Base-by-base conservation (phyloP, 352 stramenopile species). In the Globisporangium carolinianum region DNA sequence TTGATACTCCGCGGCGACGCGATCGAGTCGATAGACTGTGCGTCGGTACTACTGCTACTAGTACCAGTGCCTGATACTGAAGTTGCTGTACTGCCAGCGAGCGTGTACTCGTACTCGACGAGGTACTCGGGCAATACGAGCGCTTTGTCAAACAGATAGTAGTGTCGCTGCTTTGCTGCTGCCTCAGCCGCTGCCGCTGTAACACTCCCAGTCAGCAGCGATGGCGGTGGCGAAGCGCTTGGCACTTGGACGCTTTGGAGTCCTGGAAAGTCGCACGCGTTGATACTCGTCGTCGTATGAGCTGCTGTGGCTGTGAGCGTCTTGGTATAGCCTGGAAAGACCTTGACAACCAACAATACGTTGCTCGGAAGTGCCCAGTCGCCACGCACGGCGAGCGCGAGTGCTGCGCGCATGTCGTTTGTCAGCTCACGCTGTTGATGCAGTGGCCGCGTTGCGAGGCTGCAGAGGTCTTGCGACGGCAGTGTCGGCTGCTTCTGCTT, bases 71-170 rank as follows among this genome's bases (percentile, higher is more conserved):
- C 24, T 32, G 24, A 32, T 32, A 32, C 24, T 32, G 2, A 32
- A 32, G 42, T n/a, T 3, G 14, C 41, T 12, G 37, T 8, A 42
- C 24, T 38, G 43, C 55, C 53, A 7, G 35, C 42, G 36, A 62
- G 41, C 14, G 66, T 46, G 52, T 91, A 96, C 38, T 93, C 65
- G 55, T 89, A 95, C 54, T 94, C 80, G 18, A 96, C 79, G 18
- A 96, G 65, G 54, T 94, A 96, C 62, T 95, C 87, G 1, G 87
- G 87, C 10, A 96, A 64, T 35, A 93, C 66, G 8, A 95, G 58
- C 1, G 73, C 72, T 36, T 80, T 81, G 69, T 96, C 86, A 53
- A 95, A 87, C 47, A 93, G 52, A 49, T 87, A 91, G 53, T 89
- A 95, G 18, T 83, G 55, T 75, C 52, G 65, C 58, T 58, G 66